phyloP scores from a whole-genome alignment of 345 rosid genomes.

The Triadica sebifera region DNA sequence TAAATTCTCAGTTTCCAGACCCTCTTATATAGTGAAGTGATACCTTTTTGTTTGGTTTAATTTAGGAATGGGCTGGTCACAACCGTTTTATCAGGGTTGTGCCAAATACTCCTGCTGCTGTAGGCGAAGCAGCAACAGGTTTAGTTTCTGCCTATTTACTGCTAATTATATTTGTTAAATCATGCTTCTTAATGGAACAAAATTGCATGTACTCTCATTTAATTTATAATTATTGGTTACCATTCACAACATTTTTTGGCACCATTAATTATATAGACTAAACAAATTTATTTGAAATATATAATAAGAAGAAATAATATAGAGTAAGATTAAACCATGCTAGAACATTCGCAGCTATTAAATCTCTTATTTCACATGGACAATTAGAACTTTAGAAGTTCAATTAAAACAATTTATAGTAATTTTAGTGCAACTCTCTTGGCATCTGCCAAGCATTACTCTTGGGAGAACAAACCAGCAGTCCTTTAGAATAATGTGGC shows the following conservation, averaged over 20 bases:
- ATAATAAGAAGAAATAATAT: neutral
- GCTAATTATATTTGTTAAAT: neutral
- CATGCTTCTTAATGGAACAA: neutral
- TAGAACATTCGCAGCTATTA: neutral
- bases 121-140: slow-evolving; percentile 88
- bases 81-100: slow-evolving; percentile 74
- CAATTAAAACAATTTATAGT: neutral
- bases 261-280: neutral
- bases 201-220: neutral
- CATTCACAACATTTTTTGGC: neutral
- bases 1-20: neutral
- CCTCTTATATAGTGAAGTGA: neutral
- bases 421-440: neutral
- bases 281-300: neutral
- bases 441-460: neutral
- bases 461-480: neutral
- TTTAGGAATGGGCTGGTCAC: slow-evolving; percentile 85
- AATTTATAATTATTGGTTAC: neutral
- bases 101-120: slow-evolving; percentile 94
- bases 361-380: neutral
- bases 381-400: neutral
- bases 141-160: neutral
- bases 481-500: neutral
- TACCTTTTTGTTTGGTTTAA: neutral
- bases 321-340: neutral